phyloP scores from a whole-genome alignment of 2,329 filamentous ascomycete genomes.

The Aspergillus arachidicola region DNA sequence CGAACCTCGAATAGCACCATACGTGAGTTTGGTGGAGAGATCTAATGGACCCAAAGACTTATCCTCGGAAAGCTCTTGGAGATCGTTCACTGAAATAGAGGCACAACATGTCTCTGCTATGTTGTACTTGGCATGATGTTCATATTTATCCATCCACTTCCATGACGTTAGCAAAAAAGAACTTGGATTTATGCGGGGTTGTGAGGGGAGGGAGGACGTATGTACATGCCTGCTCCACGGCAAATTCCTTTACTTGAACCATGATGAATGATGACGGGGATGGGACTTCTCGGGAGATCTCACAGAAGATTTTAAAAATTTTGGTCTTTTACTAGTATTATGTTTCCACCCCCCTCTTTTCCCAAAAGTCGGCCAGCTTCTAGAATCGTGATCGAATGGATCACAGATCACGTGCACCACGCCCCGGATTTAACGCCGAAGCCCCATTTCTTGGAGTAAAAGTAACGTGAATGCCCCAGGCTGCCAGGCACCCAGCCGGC shows the following conservation, averaged over 20 bases:
- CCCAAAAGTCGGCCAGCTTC: no score
- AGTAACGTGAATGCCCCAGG: constrained; percentile 23
- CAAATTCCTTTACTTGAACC: constrained; percentile 47
- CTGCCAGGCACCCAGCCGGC: constrained; percentile 15
- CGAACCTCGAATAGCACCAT: constrained; percentile 31
- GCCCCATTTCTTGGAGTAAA: no score
- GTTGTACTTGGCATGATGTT: constrained; percentile 61
- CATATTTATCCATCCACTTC: constrained; percentile 61
- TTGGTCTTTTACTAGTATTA: neutral
- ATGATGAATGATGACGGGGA: constrained; percentile 26
- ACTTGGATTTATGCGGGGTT: constrained; percentile 22
- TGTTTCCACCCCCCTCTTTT: no score
- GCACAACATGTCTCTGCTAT: constrained; percentile 79
- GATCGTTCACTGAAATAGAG: constrained; percentile 71
- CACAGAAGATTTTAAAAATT: neutral
- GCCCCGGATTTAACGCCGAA: neutral
- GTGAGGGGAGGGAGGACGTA: constrained; percentile 29
- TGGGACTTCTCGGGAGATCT: no score
- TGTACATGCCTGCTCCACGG: constrained; percentile 66
- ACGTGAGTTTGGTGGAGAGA: constrained; percentile 29
- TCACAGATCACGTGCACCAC: neutral
- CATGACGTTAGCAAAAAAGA: constrained; percentile 58
- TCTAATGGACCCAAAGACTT: constrained; percentile 30
- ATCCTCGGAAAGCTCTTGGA: constrained; percentile 58
- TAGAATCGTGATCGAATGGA: neutral